A percentile compares a stretch with the other conserved stretches of the same genome.
Evolutionary conservation across 2,329 filamentous ascomycete genomes (phyloP).

Genomic region (Phoma sp.): DNA sequence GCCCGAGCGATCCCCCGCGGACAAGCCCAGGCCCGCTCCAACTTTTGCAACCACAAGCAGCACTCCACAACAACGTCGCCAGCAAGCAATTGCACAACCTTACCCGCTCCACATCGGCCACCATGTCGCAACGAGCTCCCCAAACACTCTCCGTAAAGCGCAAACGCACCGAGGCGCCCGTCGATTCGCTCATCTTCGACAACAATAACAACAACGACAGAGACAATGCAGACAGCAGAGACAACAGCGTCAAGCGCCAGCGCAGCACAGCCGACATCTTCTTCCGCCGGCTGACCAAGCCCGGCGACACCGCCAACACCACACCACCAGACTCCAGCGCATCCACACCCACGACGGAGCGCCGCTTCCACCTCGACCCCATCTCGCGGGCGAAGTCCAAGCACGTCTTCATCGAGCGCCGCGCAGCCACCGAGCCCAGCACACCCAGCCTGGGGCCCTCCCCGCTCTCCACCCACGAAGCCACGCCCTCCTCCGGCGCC

Average conservation of each 20-base stretch:
- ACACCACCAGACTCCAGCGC: conserved; percentile 10
- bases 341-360: conserved; percentile 27
- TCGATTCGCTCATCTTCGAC: conserved; percentile 55
- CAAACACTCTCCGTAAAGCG: conserved; percentile 56
- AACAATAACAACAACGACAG: conserved; percentile 12
- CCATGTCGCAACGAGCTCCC: conserved; percentile 26
- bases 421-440: conserved; percentile 9
- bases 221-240: too few relatives aligned
- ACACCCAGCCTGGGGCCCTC: not conserved
- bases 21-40: conserved; percentile 6
- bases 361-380: conserved; percentile 35
- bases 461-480: conserved; percentile 9
- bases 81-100: not conserved
- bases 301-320: conserved; percentile 15
- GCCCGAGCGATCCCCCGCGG: conserved; percentile 16
- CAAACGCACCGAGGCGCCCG: conserved; percentile 61
- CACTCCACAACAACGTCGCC: not conserved
- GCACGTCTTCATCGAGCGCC: conserved; percentile 31
- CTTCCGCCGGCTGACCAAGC: conserved; percentile 35
- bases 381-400: conserved; percentile 21
- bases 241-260: conserved; percentile 22
- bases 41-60: not conserved
- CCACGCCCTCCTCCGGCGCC: conserved; percentile 2
- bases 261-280: conserved; percentile 24
- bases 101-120: not conserved